Conservation (phyloP, 176 grass and related monocot genomes). For the Triticum timopheevii region DNA sequence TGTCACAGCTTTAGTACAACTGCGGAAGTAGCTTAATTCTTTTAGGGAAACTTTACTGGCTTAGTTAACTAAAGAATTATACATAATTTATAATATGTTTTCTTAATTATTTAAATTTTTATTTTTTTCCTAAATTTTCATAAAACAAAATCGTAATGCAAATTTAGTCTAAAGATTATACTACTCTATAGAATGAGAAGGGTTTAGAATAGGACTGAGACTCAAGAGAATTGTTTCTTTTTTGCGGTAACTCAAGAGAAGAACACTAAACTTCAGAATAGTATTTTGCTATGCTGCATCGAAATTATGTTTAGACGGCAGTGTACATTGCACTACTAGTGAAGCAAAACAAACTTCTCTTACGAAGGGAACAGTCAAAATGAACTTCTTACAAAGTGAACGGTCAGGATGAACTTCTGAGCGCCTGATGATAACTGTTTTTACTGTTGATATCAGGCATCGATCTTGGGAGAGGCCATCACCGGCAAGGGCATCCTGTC, state of each 20-base stretch:
- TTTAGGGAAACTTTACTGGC: too few relatives aligned
- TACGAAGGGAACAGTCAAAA: too few relatives aligned
- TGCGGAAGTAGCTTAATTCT: too few relatives aligned
- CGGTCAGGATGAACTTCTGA: neutral
- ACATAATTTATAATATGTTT: neutral
- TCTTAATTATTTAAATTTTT: neutral
- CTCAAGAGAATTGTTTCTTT: neutral
- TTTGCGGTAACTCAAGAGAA: neutral
- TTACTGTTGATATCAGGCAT: conserved; percentile 44
- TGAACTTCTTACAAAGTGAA: neutral
- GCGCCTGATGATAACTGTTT: neutral
- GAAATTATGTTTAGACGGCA: neutral
- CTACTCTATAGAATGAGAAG: neutral
- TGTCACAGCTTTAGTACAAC: too few relatives aligned
- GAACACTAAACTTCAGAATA: too few relatives aligned
- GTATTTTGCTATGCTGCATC: too few relatives aligned
- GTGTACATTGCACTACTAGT: neutral
- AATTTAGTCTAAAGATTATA: neutral
- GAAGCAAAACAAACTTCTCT: neutral
- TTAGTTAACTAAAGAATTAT: too few relatives aligned
- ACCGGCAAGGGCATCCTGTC: conserved; percentile 94
- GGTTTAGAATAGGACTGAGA: neutral
- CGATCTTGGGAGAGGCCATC: conserved; percentile 93
- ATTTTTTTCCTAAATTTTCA: neutral
- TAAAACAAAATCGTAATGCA: neutral